phyloP scores from a whole-genome alignment of 164 flowering plant genomes.

The Stephania japonica region DNA sequence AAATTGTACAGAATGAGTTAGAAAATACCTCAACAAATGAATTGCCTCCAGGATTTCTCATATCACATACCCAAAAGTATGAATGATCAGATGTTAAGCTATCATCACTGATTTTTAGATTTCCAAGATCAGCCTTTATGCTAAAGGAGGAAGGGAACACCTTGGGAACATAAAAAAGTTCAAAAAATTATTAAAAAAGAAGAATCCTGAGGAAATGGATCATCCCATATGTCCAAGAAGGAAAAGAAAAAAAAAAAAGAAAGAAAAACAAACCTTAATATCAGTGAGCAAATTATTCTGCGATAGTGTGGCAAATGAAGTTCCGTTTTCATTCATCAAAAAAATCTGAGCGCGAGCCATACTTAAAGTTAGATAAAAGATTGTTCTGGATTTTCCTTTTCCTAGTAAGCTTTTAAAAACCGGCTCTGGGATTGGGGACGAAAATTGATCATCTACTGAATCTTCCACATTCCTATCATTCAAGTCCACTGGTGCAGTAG shows the following conservation, averaged over 20 bases:
- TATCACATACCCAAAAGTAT: conserved; percentile 93
- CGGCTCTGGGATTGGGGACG: conserved; percentile 38
- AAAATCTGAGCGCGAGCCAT: conserved; percentile 85
- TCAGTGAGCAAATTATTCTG: conserved; percentile 80
- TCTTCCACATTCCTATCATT: conserved; percentile 27
- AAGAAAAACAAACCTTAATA: conserved; percentile 54
- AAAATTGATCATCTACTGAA: conserved; percentile 25
- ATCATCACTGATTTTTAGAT: conserved; percentile 84
- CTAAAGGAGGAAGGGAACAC: conserved; percentile 92
- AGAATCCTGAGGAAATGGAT: neutral
- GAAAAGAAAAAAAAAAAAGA: conserved; percentile 10
- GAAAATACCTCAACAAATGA: conserved; percentile 89
- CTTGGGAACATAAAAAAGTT: conserved; percentile 26
- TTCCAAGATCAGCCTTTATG: conserved; percentile 84
- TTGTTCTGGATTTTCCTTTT: conserved; percentile 79
- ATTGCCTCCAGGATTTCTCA: conserved; percentile 94
- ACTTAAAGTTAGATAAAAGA: conserved; percentile 61
- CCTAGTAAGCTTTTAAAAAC: conserved; percentile 73
- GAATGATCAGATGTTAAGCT: conserved; percentile 63
- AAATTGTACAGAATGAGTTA: conserved; percentile 1
- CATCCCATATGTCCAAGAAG: neutral
- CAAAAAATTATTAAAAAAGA: conserved; percentile 1
- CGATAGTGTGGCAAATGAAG: conserved; percentile 75
- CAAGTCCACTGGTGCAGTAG: conserved; percentile 26
- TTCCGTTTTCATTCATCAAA: conserved; percentile 79